A percentile compares a stretch with the other conserved stretches of the same genome.
Evolutionary conservation across 805 yeast species (phyloP).

Genomic region (Candida awuae): DNA sequence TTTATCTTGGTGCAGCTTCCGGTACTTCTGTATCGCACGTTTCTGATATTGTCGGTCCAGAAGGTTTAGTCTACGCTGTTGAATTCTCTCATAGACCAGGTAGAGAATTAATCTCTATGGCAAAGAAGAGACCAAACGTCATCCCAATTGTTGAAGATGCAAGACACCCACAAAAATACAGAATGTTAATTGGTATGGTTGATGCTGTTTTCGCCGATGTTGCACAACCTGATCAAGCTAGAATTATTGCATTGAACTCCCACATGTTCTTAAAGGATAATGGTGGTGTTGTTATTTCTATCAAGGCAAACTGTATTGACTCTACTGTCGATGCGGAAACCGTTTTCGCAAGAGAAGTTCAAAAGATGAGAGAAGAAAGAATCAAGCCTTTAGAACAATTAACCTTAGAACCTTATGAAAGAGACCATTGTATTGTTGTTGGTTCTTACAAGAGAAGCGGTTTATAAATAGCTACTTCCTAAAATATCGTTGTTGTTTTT

Average conservation of each 20-base stretch:
- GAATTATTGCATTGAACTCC: conserved; percentile 97
- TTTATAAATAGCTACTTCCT: conserved; percentile 28
- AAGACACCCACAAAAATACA: conserved; percentile 99
- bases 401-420: conserved; percentile 98
- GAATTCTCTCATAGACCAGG: conserved; percentile 99
- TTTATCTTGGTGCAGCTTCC: conserved; percentile 97
- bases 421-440: conserved; percentile 98
- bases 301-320: conserved; percentile 99
- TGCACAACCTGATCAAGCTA: conserved; percentile 99
- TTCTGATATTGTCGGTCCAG: conserved; percentile 97
- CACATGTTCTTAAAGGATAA: conserved; percentile 97
- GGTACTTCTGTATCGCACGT: conserved; percentile 99
- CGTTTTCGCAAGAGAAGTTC: conserved; percentile 98
- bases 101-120: conserved; percentile 98
- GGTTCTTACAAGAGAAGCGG: conserved; percentile 96
- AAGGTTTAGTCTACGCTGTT: conserved; percentile 97
- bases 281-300: conserved; percentile 98
- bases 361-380: conserved; percentile 97
- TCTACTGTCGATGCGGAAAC: conserved; percentile 99
- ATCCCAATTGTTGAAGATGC: conserved; percentile 99
- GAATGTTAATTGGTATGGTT: conserved; percentile 98
- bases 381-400: conserved; percentile 97
- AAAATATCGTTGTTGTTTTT: background rate
- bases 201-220: conserved; percentile 98
- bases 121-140: conserved; percentile 99